Base-by-base conservation (phyloP, 768 basidiomycete genomes). In the Nevesoporus exiguus region DNA sequence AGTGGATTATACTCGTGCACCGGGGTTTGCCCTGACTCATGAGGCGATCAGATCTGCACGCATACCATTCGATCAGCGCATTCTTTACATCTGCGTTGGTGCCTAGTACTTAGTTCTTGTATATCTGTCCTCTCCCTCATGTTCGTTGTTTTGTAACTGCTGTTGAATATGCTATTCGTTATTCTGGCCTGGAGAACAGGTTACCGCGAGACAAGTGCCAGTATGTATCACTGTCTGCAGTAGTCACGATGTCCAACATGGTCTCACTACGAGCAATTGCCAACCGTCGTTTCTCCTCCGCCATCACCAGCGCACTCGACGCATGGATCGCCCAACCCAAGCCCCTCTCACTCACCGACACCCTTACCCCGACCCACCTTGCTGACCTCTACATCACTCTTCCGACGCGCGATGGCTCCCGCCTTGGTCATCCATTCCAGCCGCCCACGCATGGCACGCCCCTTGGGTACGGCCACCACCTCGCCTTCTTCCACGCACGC, bases 401-500 rank as follows among this genome's bases (percentile, higher is more conserved):
- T n/a, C 85, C 87, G 3, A 87, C 87, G 6, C 82, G 86, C 60
- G 84, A 87, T 60, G 84, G 84, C 11, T 76, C 77, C 6, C 72
- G 72, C 34, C 37, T 21, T 1, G 69, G 64, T 25, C 72, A 71
- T n/a, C 55, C 68, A 9, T 80, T 73, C 58, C 55, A 63, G 17
- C 69, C 71, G 19, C 84, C 84, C 43, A 57, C 64, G 43, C 59
- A 60, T 2, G 74, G 77, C 7, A 58, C 73, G 2, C 71, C 77
- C 3, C 70, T 89, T 27, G 76, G 73, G 7, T 81, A 78, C 55
- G 88, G 86, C 6, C 85, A 88, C 61, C 85, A 88, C 59, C 77
- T 90, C 22, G 83, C 76, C 13, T 90, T 89, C 74, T 90, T 90
- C 70, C 85, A 88, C 52, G 79, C 81, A 3, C 78, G 81, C 30